Conservation (phyloP, 108 stramenopile genomes). For the Epithemia pelagica region DNA sequence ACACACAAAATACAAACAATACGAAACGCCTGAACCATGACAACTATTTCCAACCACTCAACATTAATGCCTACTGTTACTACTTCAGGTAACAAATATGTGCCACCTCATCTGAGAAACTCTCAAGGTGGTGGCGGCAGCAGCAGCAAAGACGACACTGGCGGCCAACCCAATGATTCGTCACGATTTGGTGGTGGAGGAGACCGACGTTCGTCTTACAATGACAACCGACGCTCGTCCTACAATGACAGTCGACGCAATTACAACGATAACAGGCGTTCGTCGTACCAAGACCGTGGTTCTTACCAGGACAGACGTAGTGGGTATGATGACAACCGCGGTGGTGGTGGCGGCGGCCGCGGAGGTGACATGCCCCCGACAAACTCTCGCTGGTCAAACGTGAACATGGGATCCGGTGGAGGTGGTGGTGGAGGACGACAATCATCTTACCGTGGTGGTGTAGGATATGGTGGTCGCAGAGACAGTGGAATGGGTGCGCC, state of each 20-base stretch:
- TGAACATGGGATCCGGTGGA: constrained; percentile 26
- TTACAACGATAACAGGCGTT: constrained; percentile 13
- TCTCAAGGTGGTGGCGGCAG: constrained; percentile 56
- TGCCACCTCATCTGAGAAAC: constrained; percentile 95
- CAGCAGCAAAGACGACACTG: constrained; percentile 14
- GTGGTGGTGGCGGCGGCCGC: constrained; percentile 7
- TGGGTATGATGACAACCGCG: constrained; percentile 15
- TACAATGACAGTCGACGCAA: constrained; percentile 27
- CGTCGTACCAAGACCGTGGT: constrained; percentile 21
- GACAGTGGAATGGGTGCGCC: neutral
- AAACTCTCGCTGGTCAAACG: constrained; percentile 46
- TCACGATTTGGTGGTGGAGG: constrained; percentile 18
- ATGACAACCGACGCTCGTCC: constrained; percentile 5
- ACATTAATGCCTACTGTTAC: neutral
- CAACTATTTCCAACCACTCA: neutral
- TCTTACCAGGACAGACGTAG: constrained; percentile 27
- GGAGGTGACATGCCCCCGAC: constrained; percentile 34
- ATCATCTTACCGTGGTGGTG: constrained; percentile 15
- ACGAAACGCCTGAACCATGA: neutral
- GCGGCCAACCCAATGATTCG: constrained; percentile 2
- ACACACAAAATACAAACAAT: neutral
- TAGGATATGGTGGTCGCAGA: constrained; percentile 16
- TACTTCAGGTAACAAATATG: constrained; percentile 75
- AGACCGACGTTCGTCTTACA: constrained; percentile 22
- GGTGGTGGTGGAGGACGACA: constrained; percentile 26